These are phyloP conservation scores for Pezicula rhizophila DNA, from an alignment of 2,329 filamentous ascomycete species.

Conservation along the genomic window DNA sequence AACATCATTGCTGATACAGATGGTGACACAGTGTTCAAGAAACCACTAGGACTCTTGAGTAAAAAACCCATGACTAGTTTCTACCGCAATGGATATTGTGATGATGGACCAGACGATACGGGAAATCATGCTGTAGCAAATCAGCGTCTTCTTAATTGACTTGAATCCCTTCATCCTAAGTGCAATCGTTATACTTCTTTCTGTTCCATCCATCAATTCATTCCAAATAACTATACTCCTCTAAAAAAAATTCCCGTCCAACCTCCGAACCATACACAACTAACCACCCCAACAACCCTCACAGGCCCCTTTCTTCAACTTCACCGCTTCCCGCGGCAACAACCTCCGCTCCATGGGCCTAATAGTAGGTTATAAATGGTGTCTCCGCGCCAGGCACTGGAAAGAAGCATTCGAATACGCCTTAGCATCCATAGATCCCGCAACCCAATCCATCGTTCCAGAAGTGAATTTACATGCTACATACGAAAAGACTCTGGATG, in stretches of 20 bases:
- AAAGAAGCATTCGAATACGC: conserved; percentile 40
- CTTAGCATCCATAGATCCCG: conserved; percentile 1
- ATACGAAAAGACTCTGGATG: conserved; percentile 28
- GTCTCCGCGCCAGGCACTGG: conserved; percentile 54
- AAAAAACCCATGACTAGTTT: conserved; percentile 54
- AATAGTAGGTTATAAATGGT: conserved; percentile 56
- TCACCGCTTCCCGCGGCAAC: conserved; percentile 51
- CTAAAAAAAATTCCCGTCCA: neutral
- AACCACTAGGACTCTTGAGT: conserved; percentile 51
- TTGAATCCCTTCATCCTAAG: too few species aligned
- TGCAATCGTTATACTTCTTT: neutral
- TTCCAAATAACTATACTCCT: neutral
- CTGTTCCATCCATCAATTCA: neutral
- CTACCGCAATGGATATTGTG: conserved; percentile 56
- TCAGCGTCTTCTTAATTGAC: neutral
- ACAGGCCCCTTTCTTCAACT: conserved; percentile 59
- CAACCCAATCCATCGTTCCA: conserved; percentile 20
- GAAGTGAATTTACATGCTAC: conserved; percentile 31
- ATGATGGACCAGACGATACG: conserved; percentile 42
- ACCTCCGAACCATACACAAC: neutral
- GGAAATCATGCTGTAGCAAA: conserved; percentile 55
- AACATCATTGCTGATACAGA: neutral
- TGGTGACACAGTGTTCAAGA: conserved; percentile 42
- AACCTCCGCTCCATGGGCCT: conserved; percentile 50
- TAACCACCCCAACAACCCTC: conserved; percentile 33